Evolutionary conservation across 169 alveolate genomes (phyloP), one percentile per base, ranked within the genome.

Genomic region (Cryptosporidium andersoni): DNA sequence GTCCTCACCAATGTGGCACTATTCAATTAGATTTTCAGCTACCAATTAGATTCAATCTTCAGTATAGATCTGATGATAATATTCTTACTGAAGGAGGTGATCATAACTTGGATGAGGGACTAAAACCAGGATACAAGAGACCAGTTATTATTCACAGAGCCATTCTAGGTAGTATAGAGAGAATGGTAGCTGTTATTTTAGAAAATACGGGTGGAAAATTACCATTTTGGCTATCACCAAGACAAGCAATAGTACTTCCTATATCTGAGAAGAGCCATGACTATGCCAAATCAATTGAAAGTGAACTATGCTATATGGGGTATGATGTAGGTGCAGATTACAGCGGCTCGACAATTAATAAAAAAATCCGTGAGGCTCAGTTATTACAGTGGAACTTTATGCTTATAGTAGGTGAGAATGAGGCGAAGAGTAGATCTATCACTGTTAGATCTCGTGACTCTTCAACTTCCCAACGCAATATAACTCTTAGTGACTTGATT

Each of bases 81-180:
- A 16, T 53, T 39, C 88, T 65, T 25, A 64, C 67, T 63, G 64
- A 56, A 36, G 65, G 36, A 1, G 51, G 68, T 66, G 90, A 67
- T 53, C 66, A 58, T 40, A 55, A 47, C 63, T 12, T 16, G 14
- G 16, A 89, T 9, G 80, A 74, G 16, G 60, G 42, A 11, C 66
- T 89, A 53, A 92, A 91, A 65, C 91, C 94, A 42, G 99, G 99
- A 8, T 95, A 91, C 91, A 95, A 94, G 47, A 92, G 99, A 66
- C 99, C 99, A 16, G 99, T 98, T 12, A 97, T 98, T 34, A 95
- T 98, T 45, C 99, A 98, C 88, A 92, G 99, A 92, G 99, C 99
- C n/a, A 97, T 98, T 55, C 91, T 97, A 34, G 99, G 99, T 6
- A 95, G 98, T 16, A 92, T 96, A 39, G 99, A 97, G 85, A 93